These are phyloP conservation scores for Neurospora crassa DNA, from an alignment of 2,329 filamentous ascomycete genomes.

Conservation along the genomic window DNA sequence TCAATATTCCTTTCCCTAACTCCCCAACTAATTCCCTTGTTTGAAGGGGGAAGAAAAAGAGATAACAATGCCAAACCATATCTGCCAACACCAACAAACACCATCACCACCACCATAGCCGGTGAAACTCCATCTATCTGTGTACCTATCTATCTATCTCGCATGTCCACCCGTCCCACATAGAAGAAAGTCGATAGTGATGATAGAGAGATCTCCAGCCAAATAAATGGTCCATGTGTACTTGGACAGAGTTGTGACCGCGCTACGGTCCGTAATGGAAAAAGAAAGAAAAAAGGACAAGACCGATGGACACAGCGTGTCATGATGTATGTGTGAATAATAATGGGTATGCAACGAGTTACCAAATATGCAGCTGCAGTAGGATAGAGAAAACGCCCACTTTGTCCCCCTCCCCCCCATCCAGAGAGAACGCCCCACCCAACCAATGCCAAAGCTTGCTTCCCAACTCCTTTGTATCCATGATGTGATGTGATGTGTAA, in stretches of 20 bases:
- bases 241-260: not conserved
- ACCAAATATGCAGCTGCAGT: not conserved
- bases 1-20: not conserved
- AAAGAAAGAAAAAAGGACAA: not conserved
- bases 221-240: not conserved
- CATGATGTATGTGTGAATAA: not conserved
- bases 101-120: not conserved
- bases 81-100: not conserved
- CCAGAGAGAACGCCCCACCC: not conserved
- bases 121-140: not conserved
- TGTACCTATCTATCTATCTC: not conserved
- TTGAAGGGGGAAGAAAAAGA: not conserved
- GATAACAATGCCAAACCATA: not conserved
- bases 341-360: not conserved
- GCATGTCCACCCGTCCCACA: not conserved
- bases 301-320: not conserved
- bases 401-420: not conserved
- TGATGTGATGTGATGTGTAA: not conserved
- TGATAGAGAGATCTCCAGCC: not conserved
- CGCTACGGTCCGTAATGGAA: not conserved
- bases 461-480: not conserved
- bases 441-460: not conserved
- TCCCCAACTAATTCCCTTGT: not conserved
- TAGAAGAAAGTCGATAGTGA: not conserved
- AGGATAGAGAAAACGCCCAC: not conserved